phyloP scores from a whole-genome alignment of 225 moss, liverwort and hornwort species.

The Marchantia paleacea region DNA sequence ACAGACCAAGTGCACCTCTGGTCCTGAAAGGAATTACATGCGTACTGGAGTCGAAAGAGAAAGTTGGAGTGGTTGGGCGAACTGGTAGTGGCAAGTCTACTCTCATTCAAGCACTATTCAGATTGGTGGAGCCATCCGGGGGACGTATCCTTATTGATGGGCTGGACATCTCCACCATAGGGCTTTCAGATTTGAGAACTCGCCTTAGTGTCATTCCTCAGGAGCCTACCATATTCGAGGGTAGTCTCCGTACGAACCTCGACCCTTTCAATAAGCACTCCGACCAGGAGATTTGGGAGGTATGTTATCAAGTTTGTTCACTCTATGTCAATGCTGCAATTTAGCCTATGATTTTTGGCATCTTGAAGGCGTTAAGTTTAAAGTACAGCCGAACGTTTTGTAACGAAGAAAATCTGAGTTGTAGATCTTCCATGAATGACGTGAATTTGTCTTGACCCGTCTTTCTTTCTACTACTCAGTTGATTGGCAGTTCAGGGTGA shows the following conservation, averaged over 20 bases:
- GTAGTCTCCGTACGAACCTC: constrained; percentile 67
- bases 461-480: too few relatives aligned
- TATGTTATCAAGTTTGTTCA: neutral
- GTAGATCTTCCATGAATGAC: too few relatives aligned
- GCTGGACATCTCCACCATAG: constrained; percentile 60
- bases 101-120: constrained; percentile 70
- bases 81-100: constrained; percentile 65
- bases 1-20: constrained; percentile 60
- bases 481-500: too few relatives aligned
- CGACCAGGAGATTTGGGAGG: constrained; percentile 72
- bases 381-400: too few relatives aligned
- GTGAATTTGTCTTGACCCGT: too few relatives aligned
- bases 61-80: constrained; percentile 80
- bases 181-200: constrained; percentile 64
- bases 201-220: constrained; percentile 79
- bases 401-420: too few relatives aligned
- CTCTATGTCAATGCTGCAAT: too few relatives aligned
- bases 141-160: constrained; percentile 69
- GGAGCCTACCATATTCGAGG: constrained; percentile 80
- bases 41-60: constrained; percentile 54
- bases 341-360: neutral
- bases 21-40: constrained; percentile 75
- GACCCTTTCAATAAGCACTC: constrained; percentile 63
- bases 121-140: constrained; percentile 65
- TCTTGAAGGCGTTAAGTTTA: too few relatives aligned